Conservation (phyloP, 192 early-diverging fungal genomes). For the Coemansia sp. region DNA sequence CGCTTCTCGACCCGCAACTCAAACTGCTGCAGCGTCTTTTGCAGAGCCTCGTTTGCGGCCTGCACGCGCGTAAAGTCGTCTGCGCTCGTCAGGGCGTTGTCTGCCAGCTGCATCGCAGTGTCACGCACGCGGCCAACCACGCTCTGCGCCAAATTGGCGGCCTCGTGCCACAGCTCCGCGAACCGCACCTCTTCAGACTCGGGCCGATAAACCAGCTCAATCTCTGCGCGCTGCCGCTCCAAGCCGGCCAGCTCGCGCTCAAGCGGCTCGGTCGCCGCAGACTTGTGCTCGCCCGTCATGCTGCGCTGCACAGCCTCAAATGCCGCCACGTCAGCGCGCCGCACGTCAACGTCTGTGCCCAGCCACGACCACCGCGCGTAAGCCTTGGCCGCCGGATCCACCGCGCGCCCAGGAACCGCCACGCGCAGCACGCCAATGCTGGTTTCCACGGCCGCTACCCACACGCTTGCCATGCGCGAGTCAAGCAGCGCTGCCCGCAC, state of each 20-base stretch:
- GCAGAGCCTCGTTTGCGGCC: constrained; percentile 12
- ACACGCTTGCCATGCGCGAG: not conserved
- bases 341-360: constrained; percentile 49
- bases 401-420: constrained; percentile 76
- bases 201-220: constrained; percentile 47
- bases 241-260: constrained; percentile 1
- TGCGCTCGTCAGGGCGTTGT: not conserved
- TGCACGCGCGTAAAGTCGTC: not conserved
- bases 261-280: constrained; percentile 17
- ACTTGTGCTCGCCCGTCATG: constrained; percentile 59
- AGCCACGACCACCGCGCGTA: constrained; percentile 65
- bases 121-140: constrained; percentile 20
- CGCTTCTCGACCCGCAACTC: constrained; percentile 25
- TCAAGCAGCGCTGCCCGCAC: constrained; percentile 3
- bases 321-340: constrained; percentile 60
- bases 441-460: constrained; percentile 23
- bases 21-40: constrained; percentile 34
- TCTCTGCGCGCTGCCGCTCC: constrained; percentile 24
- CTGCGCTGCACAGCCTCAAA: constrained; percentile 55
- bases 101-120: constrained; percentile 1
- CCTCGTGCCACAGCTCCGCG: constrained; percentile 51
- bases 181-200: constrained; percentile 11
- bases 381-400: constrained; percentile 82
- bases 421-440: constrained; percentile 61
- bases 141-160: constrained; percentile 13